A percentile compares a stretch with the other conserved stretches of the same genome.
These are phyloP conservation scores for Exophiala bonariae DNA, from an alignment of 2,329 filamentous ascomycete species.

Conservation along the genomic window DNA sequence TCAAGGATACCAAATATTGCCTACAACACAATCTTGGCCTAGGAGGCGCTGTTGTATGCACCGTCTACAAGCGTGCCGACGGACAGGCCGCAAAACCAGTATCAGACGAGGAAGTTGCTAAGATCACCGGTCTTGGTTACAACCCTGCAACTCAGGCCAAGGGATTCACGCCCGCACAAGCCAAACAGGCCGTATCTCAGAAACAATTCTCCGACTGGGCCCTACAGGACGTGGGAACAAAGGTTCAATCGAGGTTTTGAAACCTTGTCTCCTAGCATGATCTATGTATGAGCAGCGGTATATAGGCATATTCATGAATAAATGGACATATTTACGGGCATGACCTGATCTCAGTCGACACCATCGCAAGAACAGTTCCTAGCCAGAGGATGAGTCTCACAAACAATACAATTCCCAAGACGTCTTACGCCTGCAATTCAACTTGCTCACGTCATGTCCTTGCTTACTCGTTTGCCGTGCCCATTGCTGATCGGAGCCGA, in stretches of 20 bases:
- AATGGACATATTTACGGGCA: no score
- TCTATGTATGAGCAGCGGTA: no score
- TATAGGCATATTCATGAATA: no score
- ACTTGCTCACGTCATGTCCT: no score
- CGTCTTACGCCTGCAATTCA: no score
- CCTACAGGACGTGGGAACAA: constrained; percentile 70
- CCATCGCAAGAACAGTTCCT: no score
- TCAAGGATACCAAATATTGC: constrained; percentile 67
- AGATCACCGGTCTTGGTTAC: constrained; percentile 72
- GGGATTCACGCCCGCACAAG: constrained; percentile 80
- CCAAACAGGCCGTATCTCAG: constrained; percentile 68
- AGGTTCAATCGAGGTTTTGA: constrained; percentile 69
- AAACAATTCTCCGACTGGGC: constrained; percentile 72
- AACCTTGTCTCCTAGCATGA: not conserved
- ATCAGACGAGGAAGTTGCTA: constrained; percentile 64
- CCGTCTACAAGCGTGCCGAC: constrained; percentile 83
- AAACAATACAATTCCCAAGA: no score
- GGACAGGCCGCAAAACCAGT: constrained; percentile 64
- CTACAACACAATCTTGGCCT: constrained; percentile 93
- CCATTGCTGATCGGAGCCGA: no score
- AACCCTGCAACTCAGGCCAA: constrained; percentile 89
- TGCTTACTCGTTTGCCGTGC: no score
- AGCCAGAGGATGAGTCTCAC: no score
- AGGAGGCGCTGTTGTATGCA: constrained; percentile 86
- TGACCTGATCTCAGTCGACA: no score